A percentile compares a stretch with the other conserved stretches of the same genome.
Evolutionary conservation across 768 basidiomycete genomes (phyloP).

Genomic region (Tephrocybe sp.): DNA sequence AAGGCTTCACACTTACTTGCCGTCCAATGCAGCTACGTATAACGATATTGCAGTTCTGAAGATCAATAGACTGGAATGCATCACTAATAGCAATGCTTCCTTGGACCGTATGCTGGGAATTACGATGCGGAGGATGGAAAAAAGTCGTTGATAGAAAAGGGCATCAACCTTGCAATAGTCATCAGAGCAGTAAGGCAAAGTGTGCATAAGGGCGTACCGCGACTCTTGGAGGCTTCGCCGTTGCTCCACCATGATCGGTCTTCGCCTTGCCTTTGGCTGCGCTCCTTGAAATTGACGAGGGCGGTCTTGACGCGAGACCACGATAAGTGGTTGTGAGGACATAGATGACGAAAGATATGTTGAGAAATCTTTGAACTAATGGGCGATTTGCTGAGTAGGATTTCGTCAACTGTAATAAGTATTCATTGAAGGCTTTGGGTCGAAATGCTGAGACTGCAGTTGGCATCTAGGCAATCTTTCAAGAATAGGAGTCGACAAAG

Average conservation of each 20-base stretch:
- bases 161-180: constrained; percentile 72
- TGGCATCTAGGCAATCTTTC: constrained; percentile 22
- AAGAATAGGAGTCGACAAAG: too few relatives aligned
- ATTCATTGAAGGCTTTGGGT: constrained; percentile 31
- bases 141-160: constrained; percentile 81
- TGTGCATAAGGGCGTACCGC: constrained; percentile 43
- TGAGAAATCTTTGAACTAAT: constrained; percentile 68
- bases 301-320: constrained; percentile 47
- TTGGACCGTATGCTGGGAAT: constrained; percentile 84
- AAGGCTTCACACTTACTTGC: constrained; percentile 69
- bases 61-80: constrained; percentile 87
- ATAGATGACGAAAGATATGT: constrained; percentile 66
- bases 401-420: constrained; percentile 41
- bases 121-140: constrained; percentile 76
- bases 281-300: constrained; percentile 31
- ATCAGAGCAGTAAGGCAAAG: neutral
- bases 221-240: constrained; percentile 55
- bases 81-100: constrained; percentile 81
- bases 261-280: constrained; percentile 38
- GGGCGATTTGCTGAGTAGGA: constrained; percentile 68
- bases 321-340: constrained; percentile 63
- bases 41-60: constrained; percentile 89
- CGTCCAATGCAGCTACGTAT: constrained; percentile 92
- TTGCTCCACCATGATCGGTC: constrained; percentile 12
- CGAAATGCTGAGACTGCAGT: constrained; percentile 33